Conservation (phyloP, 345 rosid genomes). For the Citrus glauca region DNA sequence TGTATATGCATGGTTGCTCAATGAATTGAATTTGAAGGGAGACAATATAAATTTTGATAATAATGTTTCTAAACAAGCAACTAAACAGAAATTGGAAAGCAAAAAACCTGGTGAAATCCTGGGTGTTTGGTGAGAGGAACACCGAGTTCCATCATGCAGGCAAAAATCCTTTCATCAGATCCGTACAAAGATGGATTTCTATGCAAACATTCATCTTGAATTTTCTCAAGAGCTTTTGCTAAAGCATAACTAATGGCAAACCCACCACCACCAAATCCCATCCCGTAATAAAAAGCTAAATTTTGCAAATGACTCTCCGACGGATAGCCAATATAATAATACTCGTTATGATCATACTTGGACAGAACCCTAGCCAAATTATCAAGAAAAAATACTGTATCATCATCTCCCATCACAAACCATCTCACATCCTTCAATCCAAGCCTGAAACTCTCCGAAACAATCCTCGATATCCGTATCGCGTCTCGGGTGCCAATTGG, state of each 20-base stretch:
- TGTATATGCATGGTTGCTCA: not conserved
- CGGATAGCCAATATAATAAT: constrained; percentile 61
- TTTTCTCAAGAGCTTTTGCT: constrained; percentile 51
- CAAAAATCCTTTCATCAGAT: constrained; percentile 81
- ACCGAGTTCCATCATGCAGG: constrained; percentile 87
- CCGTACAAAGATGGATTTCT: constrained; percentile 64
- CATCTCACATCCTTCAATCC: constrained; percentile 53
- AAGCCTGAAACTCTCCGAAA: constrained; percentile 57
- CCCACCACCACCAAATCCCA: constrained; percentile 96
- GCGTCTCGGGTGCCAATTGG: constrained; percentile 50
- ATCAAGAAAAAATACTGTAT: constrained; percentile 65
- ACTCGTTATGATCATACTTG: constrained; percentile 62
- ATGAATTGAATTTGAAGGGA: not conserved
- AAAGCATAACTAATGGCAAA: constrained; percentile 73
- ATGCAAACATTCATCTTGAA: constrained; percentile 64
- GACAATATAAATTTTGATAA: no score
- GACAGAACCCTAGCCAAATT: constrained; percentile 59
- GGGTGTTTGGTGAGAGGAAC: constrained; percentile 67
- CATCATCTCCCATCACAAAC: constrained; percentile 92
- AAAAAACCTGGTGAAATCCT: constrained; percentile 83
- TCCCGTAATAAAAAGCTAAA: constrained; percentile 53
- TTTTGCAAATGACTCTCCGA: constrained; percentile 87
- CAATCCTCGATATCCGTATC: constrained; percentile 59
- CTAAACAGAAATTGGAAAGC: not conserved
- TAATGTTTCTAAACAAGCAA: not conserved